Conservation (phyloP, 805 yeast genomes). For the Yarrowia osloensis region DNA sequence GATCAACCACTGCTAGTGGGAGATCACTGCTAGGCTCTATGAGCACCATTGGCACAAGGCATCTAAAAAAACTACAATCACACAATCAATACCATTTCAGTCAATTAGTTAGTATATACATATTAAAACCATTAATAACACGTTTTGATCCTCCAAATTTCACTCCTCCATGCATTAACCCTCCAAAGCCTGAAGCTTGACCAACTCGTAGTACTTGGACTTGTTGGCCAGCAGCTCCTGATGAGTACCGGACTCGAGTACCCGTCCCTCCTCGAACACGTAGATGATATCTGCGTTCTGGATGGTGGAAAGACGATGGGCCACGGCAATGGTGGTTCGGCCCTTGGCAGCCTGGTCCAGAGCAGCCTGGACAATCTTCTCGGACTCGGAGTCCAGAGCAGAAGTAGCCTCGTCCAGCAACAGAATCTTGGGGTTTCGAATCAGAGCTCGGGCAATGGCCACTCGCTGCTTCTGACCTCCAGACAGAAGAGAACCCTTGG, state of each 20-base stretch:
- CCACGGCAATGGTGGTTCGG: conserved; percentile 82
- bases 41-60: too few relatives aligned
- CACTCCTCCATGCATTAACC: conserved; percentile 15
- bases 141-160: neutral
- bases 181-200: conserved; percentile 45
- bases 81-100: neutral
- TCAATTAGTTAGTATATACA: conserved; percentile 17
- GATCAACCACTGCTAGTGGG: too few relatives aligned
- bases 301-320: conserved; percentile 77
- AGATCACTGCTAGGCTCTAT: too few relatives aligned
- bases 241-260: conserved; percentile 62
- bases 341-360: conserved; percentile 64
- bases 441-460: conserved; percentile 73
- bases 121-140: conserved; percentile 5
- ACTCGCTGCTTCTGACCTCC: conserved; percentile 80
- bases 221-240: conserved; percentile 48
- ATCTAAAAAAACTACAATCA: too few relatives aligned
- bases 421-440: conserved; percentile 63
- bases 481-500: conserved; percentile 59
- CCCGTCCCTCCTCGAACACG: conserved; percentile 61
- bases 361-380: conserved; percentile 72
- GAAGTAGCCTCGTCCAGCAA: conserved; percentile 72
- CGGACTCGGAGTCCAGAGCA: conserved; percentile 69
- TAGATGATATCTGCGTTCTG: conserved; percentile 61
- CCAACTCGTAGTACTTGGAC: conserved; percentile 47